Conservation (phyloP, 2,329 filamentous ascomycete genomes). For the Aspergillus tanneri region DNA sequence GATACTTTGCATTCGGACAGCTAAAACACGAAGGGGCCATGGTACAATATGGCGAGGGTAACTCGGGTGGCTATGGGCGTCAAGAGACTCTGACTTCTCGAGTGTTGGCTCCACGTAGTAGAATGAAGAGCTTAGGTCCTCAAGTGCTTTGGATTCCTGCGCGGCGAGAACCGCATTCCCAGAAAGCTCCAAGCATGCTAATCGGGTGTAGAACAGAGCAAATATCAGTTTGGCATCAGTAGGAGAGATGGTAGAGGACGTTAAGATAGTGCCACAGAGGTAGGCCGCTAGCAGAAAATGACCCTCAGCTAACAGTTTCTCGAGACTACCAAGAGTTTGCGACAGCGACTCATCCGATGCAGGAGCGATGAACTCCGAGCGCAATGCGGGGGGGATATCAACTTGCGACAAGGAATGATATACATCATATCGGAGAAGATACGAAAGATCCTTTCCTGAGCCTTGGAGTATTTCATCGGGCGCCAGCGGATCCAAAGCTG, state of each 20-base stretch:
- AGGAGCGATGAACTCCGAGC: conserved; percentile 65
- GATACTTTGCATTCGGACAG: conserved; percentile 78
- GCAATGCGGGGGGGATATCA: conserved; percentile 63
- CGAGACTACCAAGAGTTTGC: conserved; percentile 48
- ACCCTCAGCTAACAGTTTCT: conserved; percentile 66
- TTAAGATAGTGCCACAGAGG: conserved; percentile 44
- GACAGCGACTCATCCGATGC: conserved; percentile 56
- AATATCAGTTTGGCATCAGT: conserved; percentile 68
- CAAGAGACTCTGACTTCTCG: conserved; percentile 50
- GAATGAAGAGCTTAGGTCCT: conserved; percentile 60
- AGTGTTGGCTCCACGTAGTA: conserved; percentile 42
- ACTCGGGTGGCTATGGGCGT: conserved; percentile 61
- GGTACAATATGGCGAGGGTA: conserved; percentile 73
- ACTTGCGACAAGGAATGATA: conserved; percentile 76
- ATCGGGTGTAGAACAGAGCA: conserved; percentile 72
- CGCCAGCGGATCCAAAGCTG: conserved; percentile 36
- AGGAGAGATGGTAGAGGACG: conserved; percentile 41
- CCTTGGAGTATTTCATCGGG: conserved; percentile 37
- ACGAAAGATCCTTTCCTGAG: conserved; percentile 71
- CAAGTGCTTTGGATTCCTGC: conserved; percentile 62
- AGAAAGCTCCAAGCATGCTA: conserved; percentile 78
- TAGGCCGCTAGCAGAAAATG: conserved; percentile 77
- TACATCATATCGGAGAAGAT: conserved; percentile 73
- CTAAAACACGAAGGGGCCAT: conserved; percentile 81
- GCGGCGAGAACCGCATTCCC: conserved; percentile 68